Conservation (phyloP, 345 rosid species). For the Eucalyptus pumila region DNA sequence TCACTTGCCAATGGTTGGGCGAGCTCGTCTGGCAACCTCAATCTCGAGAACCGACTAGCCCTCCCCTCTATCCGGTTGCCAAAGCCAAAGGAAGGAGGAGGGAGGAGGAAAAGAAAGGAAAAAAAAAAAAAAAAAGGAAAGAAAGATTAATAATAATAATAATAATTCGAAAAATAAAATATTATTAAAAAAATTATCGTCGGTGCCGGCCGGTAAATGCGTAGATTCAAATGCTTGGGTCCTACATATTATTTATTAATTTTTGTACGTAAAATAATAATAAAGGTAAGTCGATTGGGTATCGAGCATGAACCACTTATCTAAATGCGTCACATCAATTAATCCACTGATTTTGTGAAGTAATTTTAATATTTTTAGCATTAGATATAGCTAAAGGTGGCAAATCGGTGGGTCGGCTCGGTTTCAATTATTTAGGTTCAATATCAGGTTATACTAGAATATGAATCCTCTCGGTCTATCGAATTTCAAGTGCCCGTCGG, state of each 20-base stretch:
- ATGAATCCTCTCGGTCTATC: not conserved
- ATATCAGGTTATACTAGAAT: not conserved
- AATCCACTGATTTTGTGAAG: not conserved
- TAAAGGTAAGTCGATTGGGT: not conserved
- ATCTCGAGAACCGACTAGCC: fast-evolving
- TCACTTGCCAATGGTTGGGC: fast-evolving
- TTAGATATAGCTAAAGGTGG: not conserved
- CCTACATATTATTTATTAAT: not conserved
- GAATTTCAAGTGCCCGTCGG: not conserved
- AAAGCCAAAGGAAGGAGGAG: fast-evolving
- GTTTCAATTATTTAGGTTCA: not conserved
- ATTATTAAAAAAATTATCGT: too few relatives aligned
- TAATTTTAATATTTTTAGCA: not conserved
- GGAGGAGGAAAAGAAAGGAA: too few relatives aligned
- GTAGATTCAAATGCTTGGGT: not conserved
- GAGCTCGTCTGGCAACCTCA: fast-evolving
- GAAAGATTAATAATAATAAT: too few relatives aligned
- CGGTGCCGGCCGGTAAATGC: fast-evolving
- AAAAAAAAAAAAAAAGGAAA: too few relatives aligned
- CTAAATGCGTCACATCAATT: not conserved
- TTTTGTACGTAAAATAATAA: not conserved
- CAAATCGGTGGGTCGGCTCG: not conserved
- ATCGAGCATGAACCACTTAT: not conserved
- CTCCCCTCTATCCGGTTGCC: fast-evolving
- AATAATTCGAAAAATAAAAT: too few relatives aligned